phyloP scores from a whole-genome alignment of 1,139 yeast genomes.

The Debaryomyces coudertii region DNA sequence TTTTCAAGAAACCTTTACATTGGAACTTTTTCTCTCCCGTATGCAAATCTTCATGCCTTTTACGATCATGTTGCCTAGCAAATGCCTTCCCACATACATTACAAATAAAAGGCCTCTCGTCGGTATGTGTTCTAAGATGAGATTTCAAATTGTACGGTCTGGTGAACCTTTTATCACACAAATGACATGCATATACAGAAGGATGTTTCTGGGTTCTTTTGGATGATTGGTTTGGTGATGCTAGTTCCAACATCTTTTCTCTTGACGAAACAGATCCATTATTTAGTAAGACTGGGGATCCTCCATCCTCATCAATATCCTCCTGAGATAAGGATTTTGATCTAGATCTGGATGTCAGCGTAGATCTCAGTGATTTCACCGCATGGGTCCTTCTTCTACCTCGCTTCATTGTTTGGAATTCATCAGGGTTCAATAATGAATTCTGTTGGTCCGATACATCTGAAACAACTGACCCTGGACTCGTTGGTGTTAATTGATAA shows the following conservation, averaged over 20 bases:
- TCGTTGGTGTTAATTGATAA: conserved; percentile 22
- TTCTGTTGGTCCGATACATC: conserved; percentile 17
- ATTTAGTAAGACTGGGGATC: background rate
- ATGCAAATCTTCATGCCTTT: conserved; percentile 91
- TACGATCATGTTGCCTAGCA: conserved; percentile 94
- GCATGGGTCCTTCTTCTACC: conserved; percentile 40
- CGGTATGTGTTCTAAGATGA: conserved; percentile 90
- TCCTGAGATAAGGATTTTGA: conserved; percentile 19
- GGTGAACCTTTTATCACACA: conserved; percentile 86
- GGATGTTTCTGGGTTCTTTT: conserved; percentile 75
- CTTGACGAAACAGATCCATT: conserved; percentile 34
- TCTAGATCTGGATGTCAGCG: conserved; percentile 19
- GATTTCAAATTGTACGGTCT: conserved; percentile 91
- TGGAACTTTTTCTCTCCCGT: conserved; percentile 87
- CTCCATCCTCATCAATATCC: conserved; percentile 18
- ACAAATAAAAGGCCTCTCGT: conserved; percentile 89
- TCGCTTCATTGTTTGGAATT: conserved; percentile 32
- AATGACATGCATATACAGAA: conserved; percentile 76
- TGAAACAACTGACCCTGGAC: conserved; percentile 19
- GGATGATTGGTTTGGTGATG: conserved; percentile 52
- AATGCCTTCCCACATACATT: conserved; percentile 89
- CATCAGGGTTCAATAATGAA: conserved; percentile 39
- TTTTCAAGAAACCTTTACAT: conserved; percentile 73
- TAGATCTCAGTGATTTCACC: conserved; percentile 21
- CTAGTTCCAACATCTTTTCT: conserved; percentile 66